These are phyloP conservation scores for Sutorius eximius DNA, from an alignment of 1,284 basidiomycete species.

Conservation along the genomic window DNA sequence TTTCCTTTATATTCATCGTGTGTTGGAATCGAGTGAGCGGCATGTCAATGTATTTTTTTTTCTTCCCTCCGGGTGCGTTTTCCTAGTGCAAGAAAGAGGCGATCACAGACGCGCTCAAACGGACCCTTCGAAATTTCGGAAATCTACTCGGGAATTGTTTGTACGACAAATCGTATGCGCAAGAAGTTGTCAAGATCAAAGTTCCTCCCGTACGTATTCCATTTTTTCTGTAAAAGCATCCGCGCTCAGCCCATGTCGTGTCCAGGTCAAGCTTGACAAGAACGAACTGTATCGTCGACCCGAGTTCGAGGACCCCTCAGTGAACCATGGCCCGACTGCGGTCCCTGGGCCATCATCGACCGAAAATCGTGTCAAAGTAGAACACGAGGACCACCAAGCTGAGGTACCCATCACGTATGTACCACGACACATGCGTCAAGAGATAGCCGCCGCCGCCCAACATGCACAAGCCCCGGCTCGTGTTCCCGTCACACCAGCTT, in stretches of 20 bases:
- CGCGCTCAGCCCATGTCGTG: background rate
- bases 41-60: background rate
- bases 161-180: constrained; percentile 89
- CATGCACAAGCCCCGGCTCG: constrained; percentile 1
- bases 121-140: constrained; percentile 89
- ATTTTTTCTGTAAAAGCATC: background rate
- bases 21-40: background rate
- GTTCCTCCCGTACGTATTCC: constrained; percentile 64
- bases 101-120: constrained; percentile 92
- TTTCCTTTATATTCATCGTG: too few species aligned
- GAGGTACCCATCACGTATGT: constrained; percentile 25
- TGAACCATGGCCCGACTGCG: background rate
- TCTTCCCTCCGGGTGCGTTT: background rate
- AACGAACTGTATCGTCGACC: constrained; percentile 74
- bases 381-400: constrained; percentile 6
- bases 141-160: constrained; percentile 94
- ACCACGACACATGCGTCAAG: constrained; percentile 28
- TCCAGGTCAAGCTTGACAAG: constrained; percentile 76
- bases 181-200: constrained; percentile 85
- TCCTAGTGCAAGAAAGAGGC: constrained; percentile 95
- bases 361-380: constrained; percentile 19
- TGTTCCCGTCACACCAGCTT: background rate
- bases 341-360: background rate
- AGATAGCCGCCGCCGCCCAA: constrained; percentile 16
- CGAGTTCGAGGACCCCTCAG: constrained; percentile 54